Evolutionary conservation across 2,329 filamentous ascomycete genomes (phyloP).

Genomic region (Botrytis hyacinthi): DNA sequence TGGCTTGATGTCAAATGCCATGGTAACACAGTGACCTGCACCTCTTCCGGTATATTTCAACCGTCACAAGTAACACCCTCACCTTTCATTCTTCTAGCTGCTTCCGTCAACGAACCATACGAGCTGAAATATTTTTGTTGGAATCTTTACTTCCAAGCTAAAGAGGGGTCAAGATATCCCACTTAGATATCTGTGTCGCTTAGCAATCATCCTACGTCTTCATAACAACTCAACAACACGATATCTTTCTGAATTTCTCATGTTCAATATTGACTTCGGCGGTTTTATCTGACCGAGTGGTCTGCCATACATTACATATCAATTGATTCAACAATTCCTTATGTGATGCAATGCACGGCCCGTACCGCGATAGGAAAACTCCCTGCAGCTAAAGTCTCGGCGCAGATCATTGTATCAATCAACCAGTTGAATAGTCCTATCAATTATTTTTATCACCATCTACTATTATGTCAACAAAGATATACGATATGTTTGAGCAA

Average conservation of each 20-base stretch:
- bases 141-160: background rate
- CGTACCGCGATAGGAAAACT: constrained; percentile 17
- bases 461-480: constrained; percentile 1
- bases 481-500: constrained; percentile 1
- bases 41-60: background rate
- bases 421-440: background rate
- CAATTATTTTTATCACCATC: constrained; percentile 1
- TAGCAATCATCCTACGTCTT: constrained; percentile 6
- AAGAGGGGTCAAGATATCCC: background rate
- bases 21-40: background rate
- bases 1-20: background rate
- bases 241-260: background rate
- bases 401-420: background rate
- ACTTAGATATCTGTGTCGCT: background rate
- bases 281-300: constrained; percentile 16
- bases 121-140: constrained; percentile 5
- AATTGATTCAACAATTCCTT: constrained; percentile 12
- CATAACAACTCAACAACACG: background rate
- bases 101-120: background rate
- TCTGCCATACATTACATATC: constrained; percentile 14
- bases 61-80: background rate
- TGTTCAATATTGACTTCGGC: constrained; percentile 5
- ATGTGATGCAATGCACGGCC: constrained; percentile 17
- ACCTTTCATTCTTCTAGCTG: background rate
- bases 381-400: constrained; percentile 12